phyloP scores from a whole-genome alignment of 176 grass and related monocot species.

The Bromus sterilis region DNA sequence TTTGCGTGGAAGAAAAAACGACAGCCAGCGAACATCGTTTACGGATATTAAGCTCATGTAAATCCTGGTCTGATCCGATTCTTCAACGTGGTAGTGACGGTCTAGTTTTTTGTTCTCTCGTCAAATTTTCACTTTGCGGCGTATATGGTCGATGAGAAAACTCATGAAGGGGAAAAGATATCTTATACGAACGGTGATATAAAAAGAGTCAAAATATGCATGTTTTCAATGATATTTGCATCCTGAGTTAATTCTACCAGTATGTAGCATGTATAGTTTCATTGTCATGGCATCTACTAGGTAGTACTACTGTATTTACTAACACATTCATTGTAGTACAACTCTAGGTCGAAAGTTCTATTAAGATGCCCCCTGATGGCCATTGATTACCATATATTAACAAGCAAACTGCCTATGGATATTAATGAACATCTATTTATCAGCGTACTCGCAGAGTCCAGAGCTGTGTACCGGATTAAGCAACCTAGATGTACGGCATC shows the following conservation, averaged over 20 bases:
- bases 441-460: background rate
- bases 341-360: background rate
- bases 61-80: background rate
- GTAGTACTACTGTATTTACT: too few species aligned
- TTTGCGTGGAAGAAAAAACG: background rate
- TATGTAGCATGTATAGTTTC: too few species aligned
- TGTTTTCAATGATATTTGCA: too few species aligned
- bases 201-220: too few species aligned
- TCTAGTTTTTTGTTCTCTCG: too few species aligned
- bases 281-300: too few species aligned
- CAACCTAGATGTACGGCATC: slow-evolving; percentile 15
- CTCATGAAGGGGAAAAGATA: background rate
- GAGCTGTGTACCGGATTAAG: background rate
- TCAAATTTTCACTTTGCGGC: background rate
- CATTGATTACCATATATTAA: slow-evolving; percentile 1
- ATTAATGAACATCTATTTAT: slow-evolving; percentile 8
- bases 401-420: slow-evolving; percentile 10
- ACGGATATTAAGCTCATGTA: background rate
- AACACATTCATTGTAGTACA: background rate
- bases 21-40: background rate
- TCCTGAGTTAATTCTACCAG: too few species aligned
- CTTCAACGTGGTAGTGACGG: too few species aligned
- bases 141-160: background rate
- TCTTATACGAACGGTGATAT: too few species aligned
- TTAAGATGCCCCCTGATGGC: background rate